Evolutionary conservation across 805 yeast genomes (phyloP), one percentile per base, ranked within the genome.

Genomic region (Kluyveromyces siamensis): DNA sequence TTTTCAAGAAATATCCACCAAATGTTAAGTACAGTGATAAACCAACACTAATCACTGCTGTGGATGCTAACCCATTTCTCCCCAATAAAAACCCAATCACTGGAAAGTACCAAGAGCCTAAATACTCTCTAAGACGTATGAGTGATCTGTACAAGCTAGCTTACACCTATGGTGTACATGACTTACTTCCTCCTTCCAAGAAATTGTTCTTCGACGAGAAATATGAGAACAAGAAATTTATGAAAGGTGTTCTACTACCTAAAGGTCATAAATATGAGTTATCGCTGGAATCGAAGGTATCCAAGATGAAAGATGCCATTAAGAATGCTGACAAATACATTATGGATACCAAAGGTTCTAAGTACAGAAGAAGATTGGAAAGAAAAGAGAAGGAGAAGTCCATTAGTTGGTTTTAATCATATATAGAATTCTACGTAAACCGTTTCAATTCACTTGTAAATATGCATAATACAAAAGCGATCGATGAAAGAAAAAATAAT

Each of bases 71-170:
- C 67, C 97, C 97, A 47, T 90, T 90, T 66, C 66, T 87, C 48
- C 83, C 95, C 21, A 89, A 87, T 66, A 84, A 77, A 60, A 89
- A 89, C 65, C 88, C 95, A 18, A 77, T 84, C 19, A 87, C 95
- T 19, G 79, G 84, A n/a, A 73, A 70, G 56, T 79, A 82, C 70
- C 95, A 87, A 58, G 79, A 80, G 50, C 87, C 97, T 25, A 74
- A 80, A 55, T 86, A 79, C 67, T 86, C 96, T 8, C 71, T 83
- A 60, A 79, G 96, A 69, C 79, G 91, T 59, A 89, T 87, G 60
- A 80, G 90, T 17, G 96, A 83, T 54, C 70, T 90, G 47, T 88
- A 76, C 74, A 90, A 90, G 68, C 68, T 84, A 60, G 96, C 96
- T 1, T 74, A 79, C 61, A 77, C 81, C 57, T 85, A 77, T 57